phyloP scores from a whole-genome alignment of 2,329 filamentous ascomycete species.

The Penicillium occitanis region DNA sequence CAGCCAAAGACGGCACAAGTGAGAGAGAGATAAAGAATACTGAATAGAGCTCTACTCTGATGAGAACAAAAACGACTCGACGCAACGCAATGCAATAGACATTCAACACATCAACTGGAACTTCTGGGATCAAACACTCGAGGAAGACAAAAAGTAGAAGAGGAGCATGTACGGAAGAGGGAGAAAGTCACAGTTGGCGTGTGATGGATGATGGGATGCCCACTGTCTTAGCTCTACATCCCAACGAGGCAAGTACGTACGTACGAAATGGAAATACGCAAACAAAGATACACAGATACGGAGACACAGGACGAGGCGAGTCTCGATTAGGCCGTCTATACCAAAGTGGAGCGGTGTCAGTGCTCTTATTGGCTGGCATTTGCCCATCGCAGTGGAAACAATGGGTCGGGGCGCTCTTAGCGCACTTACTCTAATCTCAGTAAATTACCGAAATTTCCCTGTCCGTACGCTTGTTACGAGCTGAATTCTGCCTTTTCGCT shows the following conservation, averaged over 20 bases:
- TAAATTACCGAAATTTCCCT: constrained; percentile 4
- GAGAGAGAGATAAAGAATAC: background rate
- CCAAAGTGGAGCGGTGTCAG: background rate
- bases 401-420: constrained; percentile 10
- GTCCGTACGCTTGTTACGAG: background rate
- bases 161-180: background rate
- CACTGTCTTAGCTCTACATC: background rate
- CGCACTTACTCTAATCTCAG: background rate
- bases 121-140: background rate
- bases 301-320: background rate
- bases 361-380: background rate
- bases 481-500: background rate
- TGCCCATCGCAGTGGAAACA: constrained; percentile 7
- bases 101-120: background rate
- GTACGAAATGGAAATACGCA: background rate
- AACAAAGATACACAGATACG: constrained; percentile 2
- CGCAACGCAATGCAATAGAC: background rate
- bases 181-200: constrained; percentile 3
- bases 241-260: background rate
- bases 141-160: background rate
- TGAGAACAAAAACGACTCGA: background rate
- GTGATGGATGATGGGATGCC: background rate
- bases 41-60: background rate
- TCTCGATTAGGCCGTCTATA: background rate
- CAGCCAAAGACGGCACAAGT: background rate